A percentile compares a stretch with the other conserved stretches of the same genome.
phyloP scores from a whole-genome alignment of 2,329 filamentous ascomycete genomes.

The Hypoxylon sp. region DNA sequence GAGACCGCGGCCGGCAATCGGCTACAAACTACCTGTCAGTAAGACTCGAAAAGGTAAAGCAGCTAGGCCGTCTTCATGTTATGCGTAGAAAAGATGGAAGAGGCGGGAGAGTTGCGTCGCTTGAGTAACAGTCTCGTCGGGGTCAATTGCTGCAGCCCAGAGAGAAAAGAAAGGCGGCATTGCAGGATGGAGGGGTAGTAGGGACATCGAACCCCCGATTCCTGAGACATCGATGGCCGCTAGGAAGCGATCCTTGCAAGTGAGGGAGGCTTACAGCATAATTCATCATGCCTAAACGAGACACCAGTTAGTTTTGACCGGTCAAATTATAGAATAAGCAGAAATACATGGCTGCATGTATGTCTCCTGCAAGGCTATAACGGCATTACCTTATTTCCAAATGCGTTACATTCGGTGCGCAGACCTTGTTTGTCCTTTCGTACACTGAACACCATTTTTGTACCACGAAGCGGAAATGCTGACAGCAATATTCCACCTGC shows the following conservation, averaged over 20 bases:
- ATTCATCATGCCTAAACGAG: constrained; percentile 48
- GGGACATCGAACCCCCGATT: too few relatives aligned
- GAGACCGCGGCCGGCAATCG: constrained; percentile 50
- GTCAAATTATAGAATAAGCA: constrained; percentile 10
- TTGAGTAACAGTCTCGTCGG: constrained; percentile 3
- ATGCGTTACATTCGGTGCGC: constrained; percentile 51
- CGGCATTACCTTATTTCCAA: constrained; percentile 49
- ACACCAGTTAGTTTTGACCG: constrained; percentile 20
- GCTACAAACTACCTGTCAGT: constrained; percentile 41
- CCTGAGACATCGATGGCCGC: constrained; percentile 19
- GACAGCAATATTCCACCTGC: constrained; percentile 52
- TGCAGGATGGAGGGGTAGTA: constrained; percentile 15
- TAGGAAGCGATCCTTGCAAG: constrained; percentile 30
- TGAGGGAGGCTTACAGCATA: constrained; percentile 48
- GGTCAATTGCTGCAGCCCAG: constrained; percentile 5
- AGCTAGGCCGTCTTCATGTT: background rate
- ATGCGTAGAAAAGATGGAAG: background rate
- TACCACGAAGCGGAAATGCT: constrained; percentile 52
- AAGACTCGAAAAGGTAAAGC: constrained; percentile 2
- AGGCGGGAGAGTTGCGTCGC: constrained; percentile 2
- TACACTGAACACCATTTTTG: constrained; percentile 52
- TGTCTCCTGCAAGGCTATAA: constrained; percentile 30
- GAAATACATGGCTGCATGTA: constrained; percentile 18
- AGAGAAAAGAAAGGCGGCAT: constrained; percentile 1
- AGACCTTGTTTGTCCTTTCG: constrained; percentile 52